Conservation (phyloP, 2,329 filamentous ascomycete species). For the Penicillium sp. region DNA sequence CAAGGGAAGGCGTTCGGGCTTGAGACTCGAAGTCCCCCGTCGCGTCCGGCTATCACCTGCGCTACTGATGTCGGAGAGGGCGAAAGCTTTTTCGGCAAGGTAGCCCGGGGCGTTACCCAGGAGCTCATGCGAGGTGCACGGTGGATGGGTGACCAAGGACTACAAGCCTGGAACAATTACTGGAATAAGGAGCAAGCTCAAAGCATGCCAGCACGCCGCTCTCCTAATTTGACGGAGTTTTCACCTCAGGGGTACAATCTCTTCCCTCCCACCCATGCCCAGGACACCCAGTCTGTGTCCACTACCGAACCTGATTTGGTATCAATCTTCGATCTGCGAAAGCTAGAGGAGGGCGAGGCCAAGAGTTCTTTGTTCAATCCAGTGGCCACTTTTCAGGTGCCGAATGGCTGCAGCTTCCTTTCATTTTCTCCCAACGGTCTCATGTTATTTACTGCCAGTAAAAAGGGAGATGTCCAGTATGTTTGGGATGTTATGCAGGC, state of each 20-base stretch:
- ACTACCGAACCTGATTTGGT: constrained; percentile 38
- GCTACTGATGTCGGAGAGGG: constrained; percentile 41
- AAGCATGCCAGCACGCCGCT: too few species aligned
- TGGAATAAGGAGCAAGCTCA: constrained; percentile 40
- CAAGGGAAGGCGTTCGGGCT: constrained; percentile 36
- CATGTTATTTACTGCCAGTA: constrained; percentile 41
- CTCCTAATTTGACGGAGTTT: too few species aligned
- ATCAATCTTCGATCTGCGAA: constrained; percentile 40
- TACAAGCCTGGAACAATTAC: constrained; percentile 45
- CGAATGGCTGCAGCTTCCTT: constrained; percentile 43
- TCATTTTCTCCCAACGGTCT: constrained; percentile 43
- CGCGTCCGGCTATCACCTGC: constrained; percentile 38
- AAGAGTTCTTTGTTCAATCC: constrained; percentile 30
- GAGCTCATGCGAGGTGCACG: constrained; percentile 42
- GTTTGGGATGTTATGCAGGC: constrained; percentile 45
- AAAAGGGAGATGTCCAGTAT: constrained; percentile 44
- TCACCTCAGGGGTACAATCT: constrained; percentile 25
- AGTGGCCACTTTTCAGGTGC: constrained; percentile 40
- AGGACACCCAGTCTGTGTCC: constrained; percentile 31
- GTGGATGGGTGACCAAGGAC: constrained; percentile 44
- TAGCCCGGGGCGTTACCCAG: constrained; percentile 44
- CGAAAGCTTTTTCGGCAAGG: constrained; percentile 41
- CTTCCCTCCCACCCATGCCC: constrained; percentile 42
- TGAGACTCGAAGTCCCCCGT: constrained; percentile 37
- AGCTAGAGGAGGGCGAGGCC: constrained; percentile 35